Conservation (phyloP, 192 early-diverging fungal species). For the Coemansia guatemalensis region DNA sequence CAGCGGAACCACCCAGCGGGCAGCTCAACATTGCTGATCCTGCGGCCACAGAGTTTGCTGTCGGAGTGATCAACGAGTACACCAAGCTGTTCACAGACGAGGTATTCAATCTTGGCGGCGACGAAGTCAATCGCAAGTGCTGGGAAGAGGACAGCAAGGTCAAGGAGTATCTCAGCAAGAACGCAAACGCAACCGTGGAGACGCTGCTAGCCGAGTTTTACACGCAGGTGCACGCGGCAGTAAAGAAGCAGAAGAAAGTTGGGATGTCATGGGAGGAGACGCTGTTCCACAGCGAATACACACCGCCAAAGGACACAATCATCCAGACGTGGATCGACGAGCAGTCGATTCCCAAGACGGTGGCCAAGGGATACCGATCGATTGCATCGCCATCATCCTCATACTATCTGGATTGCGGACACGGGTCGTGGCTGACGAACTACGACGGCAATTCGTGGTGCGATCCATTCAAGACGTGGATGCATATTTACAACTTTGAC, state of each 20-base stretch:
- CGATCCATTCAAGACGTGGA: constrained; percentile 73
- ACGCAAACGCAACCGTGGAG: constrained; percentile 36
- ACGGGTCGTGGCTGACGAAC: constrained; percentile 71
- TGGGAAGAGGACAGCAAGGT: constrained; percentile 59
- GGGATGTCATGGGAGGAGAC: constrained; percentile 83
- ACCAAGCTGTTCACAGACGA: constrained; percentile 66
- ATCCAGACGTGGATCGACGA: constrained; percentile 73
- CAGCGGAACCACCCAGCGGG: constrained; percentile 75
- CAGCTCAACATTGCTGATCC: constrained; percentile 73
- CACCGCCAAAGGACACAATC: constrained; percentile 62
- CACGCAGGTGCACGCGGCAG: constrained; percentile 55
- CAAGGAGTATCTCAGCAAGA: constrained; percentile 32
- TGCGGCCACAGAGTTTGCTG: constrained; percentile 64
- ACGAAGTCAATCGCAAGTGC: constrained; percentile 75
- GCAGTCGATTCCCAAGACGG: constrained; percentile 56
- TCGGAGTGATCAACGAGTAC: constrained; percentile 66
- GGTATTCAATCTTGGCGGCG: constrained; percentile 73
- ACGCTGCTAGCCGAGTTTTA: constrained; percentile 55
- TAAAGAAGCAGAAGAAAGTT: constrained; percentile 54
- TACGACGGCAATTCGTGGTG: constrained; percentile 72
- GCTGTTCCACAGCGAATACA: constrained; percentile 57
- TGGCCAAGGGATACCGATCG: constrained; percentile 64
- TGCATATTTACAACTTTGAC: constrained; percentile 69
- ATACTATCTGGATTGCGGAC: constrained; percentile 78
- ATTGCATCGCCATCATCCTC: constrained; percentile 63